Percentiles rank a stretch among this genome's conserved stretches.
These are phyloP conservation scores for Cutaneotrichosporon cutaneum DNA, from an alignment of 1,284 basidiomycete genomes.

Conservation along the genomic window DNA sequence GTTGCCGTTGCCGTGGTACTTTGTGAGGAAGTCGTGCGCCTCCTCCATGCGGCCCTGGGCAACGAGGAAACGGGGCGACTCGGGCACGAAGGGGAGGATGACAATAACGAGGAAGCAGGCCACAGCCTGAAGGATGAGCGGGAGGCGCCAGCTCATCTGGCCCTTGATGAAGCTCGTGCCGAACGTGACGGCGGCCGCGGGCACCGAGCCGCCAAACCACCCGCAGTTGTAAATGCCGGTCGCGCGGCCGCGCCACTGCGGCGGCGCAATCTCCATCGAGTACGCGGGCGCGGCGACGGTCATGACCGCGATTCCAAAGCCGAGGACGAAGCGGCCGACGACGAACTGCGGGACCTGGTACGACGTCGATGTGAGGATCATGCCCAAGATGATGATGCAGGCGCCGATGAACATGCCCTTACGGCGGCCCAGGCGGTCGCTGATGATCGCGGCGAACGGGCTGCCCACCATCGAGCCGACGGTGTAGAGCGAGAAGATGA, in stretches of 20 bases:
- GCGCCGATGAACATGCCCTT: conserved; percentile 59
- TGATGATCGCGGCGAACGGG: conserved; percentile 14
- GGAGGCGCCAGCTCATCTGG: conserved; percentile 34
- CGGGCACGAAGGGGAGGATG: conserved; percentile 29
- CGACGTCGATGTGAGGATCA: conserved; percentile 40
- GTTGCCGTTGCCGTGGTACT: conserved; percentile 57
- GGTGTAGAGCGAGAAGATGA: conserved; percentile 37
- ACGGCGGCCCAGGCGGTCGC: conserved; percentile 58
- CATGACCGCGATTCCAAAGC: conserved; percentile 50
- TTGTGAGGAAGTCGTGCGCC: conserved; percentile 68
- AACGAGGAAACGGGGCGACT: conserved; percentile 35
- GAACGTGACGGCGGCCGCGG: conserved; percentile 45
- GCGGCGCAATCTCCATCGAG: conserved; percentile 59
- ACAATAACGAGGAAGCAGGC: conserved; percentile 16
- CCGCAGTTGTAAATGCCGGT: conserved; percentile 56
- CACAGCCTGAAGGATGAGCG: conserved; percentile 32
- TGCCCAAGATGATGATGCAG: conserved; percentile 53
- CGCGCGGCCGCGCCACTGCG: conserved; percentile 64
- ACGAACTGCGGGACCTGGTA: conserved; percentile 35
- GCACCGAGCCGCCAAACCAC: conserved; percentile 38
- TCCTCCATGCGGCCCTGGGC: conserved; percentile 57
- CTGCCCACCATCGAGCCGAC: conserved; percentile 31
- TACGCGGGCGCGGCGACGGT: conserved; percentile 58
- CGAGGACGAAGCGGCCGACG: conserved; percentile 52
- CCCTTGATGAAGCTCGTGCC: conserved; percentile 34